phyloP scores from a whole-genome alignment of 2,329 filamentous ascomycete genomes.

The Fusarium camptoceras region DNA sequence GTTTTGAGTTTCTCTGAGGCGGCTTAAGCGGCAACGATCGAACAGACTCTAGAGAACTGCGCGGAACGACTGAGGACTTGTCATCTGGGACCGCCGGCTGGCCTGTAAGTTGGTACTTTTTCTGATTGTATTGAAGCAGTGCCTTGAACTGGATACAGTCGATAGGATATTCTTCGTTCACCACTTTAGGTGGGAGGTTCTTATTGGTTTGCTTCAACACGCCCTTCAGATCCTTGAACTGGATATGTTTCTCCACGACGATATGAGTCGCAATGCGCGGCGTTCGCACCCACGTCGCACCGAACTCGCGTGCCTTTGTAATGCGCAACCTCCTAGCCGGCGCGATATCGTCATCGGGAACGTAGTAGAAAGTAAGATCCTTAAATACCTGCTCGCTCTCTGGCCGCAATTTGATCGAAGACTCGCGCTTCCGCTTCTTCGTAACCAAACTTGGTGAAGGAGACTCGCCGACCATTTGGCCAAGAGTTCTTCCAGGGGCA shows the following conservation, averaged over 20 bases:
- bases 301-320: slow-evolving; percentile 77
- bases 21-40: slow-evolving; percentile 64
- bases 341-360: slow-evolving; percentile 82
- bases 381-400: slow-evolving; percentile 69
- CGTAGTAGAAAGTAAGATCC: slow-evolving; percentile 76
- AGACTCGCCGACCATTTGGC: slow-evolving; percentile 32
- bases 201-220: slow-evolving; percentile 49
- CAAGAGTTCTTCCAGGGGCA: slow-evolving; percentile 21
- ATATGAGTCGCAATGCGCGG: slow-evolving; percentile 77
- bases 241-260: slow-evolving; percentile 77
- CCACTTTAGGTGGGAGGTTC: slow-evolving; percentile 59
- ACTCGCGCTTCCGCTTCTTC: slow-evolving; percentile 61
- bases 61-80: background rate
- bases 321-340: slow-evolving; percentile 77
- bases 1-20: slow-evolving; percentile 52
- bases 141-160: slow-evolving; percentile 72
- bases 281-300: slow-evolving; percentile 75
- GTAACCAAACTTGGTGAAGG: slow-evolving; percentile 44
- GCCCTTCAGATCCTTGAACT: slow-evolving; percentile 71
- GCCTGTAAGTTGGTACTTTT: slow-evolving; percentile 69
- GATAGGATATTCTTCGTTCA: slow-evolving; percentile 75
- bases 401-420: slow-evolving; percentile 58
- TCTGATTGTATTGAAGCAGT: slow-evolving; percentile 69
- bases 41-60: slow-evolving; percentile 40
- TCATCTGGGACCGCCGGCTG: slow-evolving; percentile 48